Conservation (phyloP, 2,329 filamentous ascomycete species). For the Ophiobolus disseminans region DNA sequence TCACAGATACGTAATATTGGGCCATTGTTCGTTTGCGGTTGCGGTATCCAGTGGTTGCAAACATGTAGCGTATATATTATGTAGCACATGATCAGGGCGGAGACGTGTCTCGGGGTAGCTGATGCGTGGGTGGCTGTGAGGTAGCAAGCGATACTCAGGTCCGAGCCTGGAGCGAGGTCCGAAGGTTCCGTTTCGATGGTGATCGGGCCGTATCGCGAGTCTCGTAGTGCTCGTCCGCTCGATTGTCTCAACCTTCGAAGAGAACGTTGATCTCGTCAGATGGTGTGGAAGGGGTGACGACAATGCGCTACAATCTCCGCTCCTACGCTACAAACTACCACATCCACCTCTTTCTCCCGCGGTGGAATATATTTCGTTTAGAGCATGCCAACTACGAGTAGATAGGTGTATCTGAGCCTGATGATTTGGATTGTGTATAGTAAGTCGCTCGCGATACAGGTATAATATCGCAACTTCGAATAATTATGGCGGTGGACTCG, state of each 20-base stretch:
- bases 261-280: no score
- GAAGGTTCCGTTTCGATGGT: no score
- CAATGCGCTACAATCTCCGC: background rate
- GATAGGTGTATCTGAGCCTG: background rate
- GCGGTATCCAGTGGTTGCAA: constrained; percentile 43
- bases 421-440: background rate
- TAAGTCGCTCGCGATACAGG: background rate
- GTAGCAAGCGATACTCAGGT: background rate
- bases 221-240: no score
- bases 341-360: constrained; percentile 3
- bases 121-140: background rate
- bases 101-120: background rate
- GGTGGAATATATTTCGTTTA: constrained; percentile 1
- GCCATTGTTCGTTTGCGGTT: constrained; percentile 35
- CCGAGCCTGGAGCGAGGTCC: background rate
- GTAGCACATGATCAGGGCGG: constrained; percentile 35
- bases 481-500: background rate
- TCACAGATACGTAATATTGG: constrained; percentile 38
- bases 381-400: constrained; percentile 1
- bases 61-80: constrained; percentile 42
- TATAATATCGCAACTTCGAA: background rate
- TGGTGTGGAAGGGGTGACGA: no score
- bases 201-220: no score
- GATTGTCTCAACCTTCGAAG: no score
- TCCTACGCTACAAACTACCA: background rate